Evolutionary conservation across 805 yeast genomes (phyloP), one percentile per base, ranked within the genome.

Genomic region (Ogataea nitratoaversa): DNA sequence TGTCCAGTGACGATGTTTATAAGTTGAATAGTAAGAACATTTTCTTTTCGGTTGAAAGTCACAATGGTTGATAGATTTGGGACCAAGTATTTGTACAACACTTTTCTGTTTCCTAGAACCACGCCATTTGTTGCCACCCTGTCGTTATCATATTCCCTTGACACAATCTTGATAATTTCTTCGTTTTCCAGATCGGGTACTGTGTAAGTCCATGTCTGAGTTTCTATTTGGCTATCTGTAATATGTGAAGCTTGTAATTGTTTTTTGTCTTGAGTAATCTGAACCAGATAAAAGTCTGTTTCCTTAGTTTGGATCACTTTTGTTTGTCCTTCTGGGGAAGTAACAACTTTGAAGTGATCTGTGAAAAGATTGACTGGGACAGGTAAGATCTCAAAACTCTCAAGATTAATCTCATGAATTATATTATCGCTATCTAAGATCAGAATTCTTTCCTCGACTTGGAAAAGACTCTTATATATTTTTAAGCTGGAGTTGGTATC

Each of bases 1-100:
- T 76, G 72, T 4, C 98, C 98, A 1, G 85, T 75, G 4, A 84
- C 66, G 1, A 78, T 68, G 56, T 91, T 93, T 25, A 88, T 42
- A 4, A 91, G 55, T 44, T 76, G 68, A 12, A 86, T 47, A 11
- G 58, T 64, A 27, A 88, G 51, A 0, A 29, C 34, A 0, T 50
- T 43, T 3, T 49, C 41, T 34, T 68, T 54, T 18, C 59, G 50
- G 33, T 52, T 41, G 27, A 54, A 51, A 8, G 68, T 57, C 0
- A 81, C 63, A 2, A 81, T 72, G 17, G 79, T 67, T 1, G 78
- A 71, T 2, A 82, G 67, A 52, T 85, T 78, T 17, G 95, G 95
- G 53, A 84, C 72, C 44, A 90, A 63, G 58, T 84, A 90, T 61
- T 91, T 93, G 74, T 90, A 88, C 30, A 88, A 63, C 1, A 87